Base-by-base conservation (phyloP, 768 basidiomycete species). In the Lentinula detonsa region DNA sequence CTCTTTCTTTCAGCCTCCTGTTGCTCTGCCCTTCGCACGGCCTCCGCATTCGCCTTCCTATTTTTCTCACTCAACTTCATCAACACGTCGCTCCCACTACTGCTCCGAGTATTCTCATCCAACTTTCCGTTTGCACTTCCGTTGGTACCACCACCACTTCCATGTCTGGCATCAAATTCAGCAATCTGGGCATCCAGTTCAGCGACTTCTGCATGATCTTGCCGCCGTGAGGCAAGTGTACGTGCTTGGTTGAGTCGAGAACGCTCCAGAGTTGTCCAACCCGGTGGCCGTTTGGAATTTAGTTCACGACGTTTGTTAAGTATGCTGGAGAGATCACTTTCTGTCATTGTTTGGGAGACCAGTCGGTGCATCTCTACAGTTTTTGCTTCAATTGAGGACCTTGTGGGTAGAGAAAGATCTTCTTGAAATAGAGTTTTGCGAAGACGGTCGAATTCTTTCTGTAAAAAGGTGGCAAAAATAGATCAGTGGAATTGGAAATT, bases 11-110 rank as follows among this genome's bases (percentile, higher is more conserved):
- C 91, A 7, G 80, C 75, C 65, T 87, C 86, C 37, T 76, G 75
- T 37, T 86, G 71, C 72, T 96, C 94, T 0, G 90, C 89, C 64
- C 83, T 85, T 61, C 91, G 80, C 57, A 94, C 84, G 3, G 84
- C 84, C 67, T 95, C 96, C 65, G 85, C 64, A 61, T 96, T 96
- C 34, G 88, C 87, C 70, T 84, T 88, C 60, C 91, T 82, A 71
- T 98, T 98, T 60, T 93, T 84, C 74, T 95, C 93, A 69, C 96
- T 98, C 58, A 98, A 86, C 68, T 77, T 85, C 15, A 90, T 84
- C 28, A 96, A 79, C 68, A 83, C 73, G 64, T 91, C 84, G 10
- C 64, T 67, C 9, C 68, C 71, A 5, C 71, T 68, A 5, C 67
- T 69, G 13, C 71, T 71, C 18, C 62, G 63, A 21, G 52, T 61